phyloP scores from a whole-genome alignment of 331 rosid genomes.

The Stylosanthes scabra region DNA sequence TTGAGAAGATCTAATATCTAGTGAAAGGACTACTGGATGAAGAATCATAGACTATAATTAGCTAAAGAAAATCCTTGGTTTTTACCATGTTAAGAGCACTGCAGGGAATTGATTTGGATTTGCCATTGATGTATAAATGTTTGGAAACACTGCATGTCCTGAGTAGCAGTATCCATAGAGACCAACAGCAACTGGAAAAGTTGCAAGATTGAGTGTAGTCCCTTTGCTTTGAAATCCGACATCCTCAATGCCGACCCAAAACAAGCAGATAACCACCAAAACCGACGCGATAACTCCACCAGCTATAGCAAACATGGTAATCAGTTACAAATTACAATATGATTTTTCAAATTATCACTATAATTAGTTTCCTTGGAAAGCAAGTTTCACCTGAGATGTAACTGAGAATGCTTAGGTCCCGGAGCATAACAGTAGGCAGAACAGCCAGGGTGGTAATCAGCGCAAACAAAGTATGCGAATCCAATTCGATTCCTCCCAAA shows the following conservation, averaged over 20 bases:
- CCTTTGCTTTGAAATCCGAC: constrained; percentile 78
- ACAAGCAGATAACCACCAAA: constrained; percentile 69
- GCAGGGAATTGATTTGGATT: constrained; percentile 74
- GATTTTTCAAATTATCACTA: constrained; percentile 12
- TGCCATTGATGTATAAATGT: constrained; percentile 92
- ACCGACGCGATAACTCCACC: constrained; percentile 96
- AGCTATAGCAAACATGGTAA: constrained; percentile 51
- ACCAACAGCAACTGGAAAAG: constrained; percentile 91
- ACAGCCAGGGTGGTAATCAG: constrained; percentile 76
- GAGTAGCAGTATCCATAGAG: constrained; percentile 97
- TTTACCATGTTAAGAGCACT: constrained; percentile 84
- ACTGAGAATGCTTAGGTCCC: constrained; percentile 88
- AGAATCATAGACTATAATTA: not conserved
- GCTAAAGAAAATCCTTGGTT: constrained; percentile 24
- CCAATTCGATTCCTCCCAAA: constrained; percentile 61
- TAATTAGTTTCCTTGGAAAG: not conserved
- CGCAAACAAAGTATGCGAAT: constrained; percentile 69
- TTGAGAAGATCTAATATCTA: no score
- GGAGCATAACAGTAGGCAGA: constrained; percentile 97
- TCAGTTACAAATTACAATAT: constrained; percentile 21
- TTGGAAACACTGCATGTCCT: constrained; percentile 97
- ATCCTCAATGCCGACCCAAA: constrained; percentile 83
- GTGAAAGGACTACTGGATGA: not conserved
- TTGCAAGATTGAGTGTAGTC: constrained; percentile 71
- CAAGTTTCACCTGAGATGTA: constrained; percentile 78